Evolutionary conservation across 2,329 filamentous ascomycete species (phyloP), one percentile per base, ranked within the genome.

Genomic region (Ceratocystis alfenasii): DNA sequence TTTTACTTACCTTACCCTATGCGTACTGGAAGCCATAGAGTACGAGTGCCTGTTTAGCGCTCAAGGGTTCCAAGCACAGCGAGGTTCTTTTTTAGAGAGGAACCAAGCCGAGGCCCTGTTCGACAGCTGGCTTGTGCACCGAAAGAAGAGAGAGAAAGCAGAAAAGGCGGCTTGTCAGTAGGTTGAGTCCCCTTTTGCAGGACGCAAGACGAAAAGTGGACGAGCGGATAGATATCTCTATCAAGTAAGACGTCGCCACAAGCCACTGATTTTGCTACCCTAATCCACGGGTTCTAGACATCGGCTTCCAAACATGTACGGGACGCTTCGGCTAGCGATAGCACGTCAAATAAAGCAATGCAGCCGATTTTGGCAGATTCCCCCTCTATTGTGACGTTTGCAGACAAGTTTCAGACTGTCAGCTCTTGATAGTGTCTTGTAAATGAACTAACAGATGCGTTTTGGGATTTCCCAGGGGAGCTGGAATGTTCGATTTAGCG

Each of bases 401-500:
- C 48, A 28, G 48, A 41, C 36, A 41, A 41, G 36, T 15, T 12
- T 15, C 33, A 12, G 33, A 10, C 33, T 36, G 33, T 3, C 33
- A 10, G 10, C 33, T 36, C 33, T 36, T 36, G 33, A 36, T 36
- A 36, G 33, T 36, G 33, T 36, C 33, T 8, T 36, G 33, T 10
- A 12, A 36, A 36, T 3, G 33, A 36, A 36, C 33, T 36, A 10
- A 53, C 1, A 5, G 8, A 53, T 25, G 7, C n/a, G 45, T 48
- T 25, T 25, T 53, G 20, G 48, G 20, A 12, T 53, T 12, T 28
- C 10, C 20, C 15, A 15, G 4, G 10, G 48, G 20, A 25, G 10
- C 22, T 53, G 48, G 48, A 53, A 53, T 53, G 48, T 28, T 53
- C 48, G 20, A 53, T 53, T 50, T 53, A 15, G 48, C 48, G 48